Conservation (phyloP, 1,284 basidiomycete genomes). For the Cryptococcus depauperatus region DNA sequence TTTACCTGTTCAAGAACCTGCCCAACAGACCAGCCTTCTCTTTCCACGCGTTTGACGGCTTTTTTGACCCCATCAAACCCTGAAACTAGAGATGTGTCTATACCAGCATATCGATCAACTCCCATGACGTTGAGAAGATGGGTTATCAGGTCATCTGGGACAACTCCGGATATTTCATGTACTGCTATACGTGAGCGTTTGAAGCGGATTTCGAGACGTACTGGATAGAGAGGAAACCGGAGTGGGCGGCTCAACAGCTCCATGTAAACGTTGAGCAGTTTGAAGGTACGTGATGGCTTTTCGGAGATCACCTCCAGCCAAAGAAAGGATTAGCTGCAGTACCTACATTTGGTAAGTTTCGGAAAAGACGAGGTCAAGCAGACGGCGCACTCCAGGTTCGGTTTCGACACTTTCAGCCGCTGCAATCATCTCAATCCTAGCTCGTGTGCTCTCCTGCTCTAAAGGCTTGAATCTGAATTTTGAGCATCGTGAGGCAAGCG, state of each 20-base stretch:
- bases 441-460: slow-evolving; percentile 65
- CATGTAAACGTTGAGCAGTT: slow-evolving; percentile 76
- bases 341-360: slow-evolving; percentile 21
- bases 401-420: slow-evolving; percentile 49
- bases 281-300: slow-evolving; percentile 98
- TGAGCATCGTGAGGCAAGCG: slow-evolving; percentile 94
- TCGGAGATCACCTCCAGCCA: slow-evolving; percentile 84
- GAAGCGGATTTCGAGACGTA: slow-evolving; percentile 19
- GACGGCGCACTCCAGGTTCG: slow-evolving; percentile 43
- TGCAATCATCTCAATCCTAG: slow-evolving; percentile 75
- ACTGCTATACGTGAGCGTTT: slow-evolving; percentile 47
- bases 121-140: slow-evolving; percentile 67
- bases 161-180: slow-evolving; percentile 94
- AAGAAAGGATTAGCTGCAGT: slow-evolving; percentile 41
- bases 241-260: slow-evolving; percentile 61
- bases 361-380: background rate
- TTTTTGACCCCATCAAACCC: slow-evolving; percentile 64
- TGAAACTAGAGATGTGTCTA: slow-evolving; percentile 50
- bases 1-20: slow-evolving; percentile 81
- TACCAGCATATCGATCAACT: slow-evolving; percentile 53
- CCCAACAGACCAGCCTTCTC: slow-evolving; percentile 86
- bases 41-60: slow-evolving; percentile 66
- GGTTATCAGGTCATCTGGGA: slow-evolving; percentile 67
- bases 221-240: slow-evolving; percentile 57
- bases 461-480: slow-evolving; percentile 98